Evolutionary conservation across 179 eudicot genomes (phyloP), one percentile per base, ranked within the genome.

Genomic region (Beta macrorhiza): DNA sequence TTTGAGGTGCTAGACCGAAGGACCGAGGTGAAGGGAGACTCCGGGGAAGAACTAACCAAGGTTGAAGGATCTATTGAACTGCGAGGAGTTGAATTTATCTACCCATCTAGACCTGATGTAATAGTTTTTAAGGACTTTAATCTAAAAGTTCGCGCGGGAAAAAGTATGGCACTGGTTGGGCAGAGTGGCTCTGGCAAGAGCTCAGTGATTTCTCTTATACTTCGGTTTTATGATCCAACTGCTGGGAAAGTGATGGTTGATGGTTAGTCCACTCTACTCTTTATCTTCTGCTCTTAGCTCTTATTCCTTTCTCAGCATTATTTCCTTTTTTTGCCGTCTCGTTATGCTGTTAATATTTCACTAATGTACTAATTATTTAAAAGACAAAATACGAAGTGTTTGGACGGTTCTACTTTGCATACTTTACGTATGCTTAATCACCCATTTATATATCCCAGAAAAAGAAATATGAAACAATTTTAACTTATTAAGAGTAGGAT

Each of bases 131-230:
- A 87, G 84, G 93, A 89, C 85, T 89, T 97, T 51, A 83, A 89
- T 77, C 86, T 97, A 6, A 87, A 77, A 75, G 91, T 97, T 17
- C 85, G 79, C 32, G 88, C 93, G 13, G 98, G 99, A 49, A 84
- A 89, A 75, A 92, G 93, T 85, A 92, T 97, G 93, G 99, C 99
- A 17, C 84, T 97, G 20, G 99, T 92, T 12, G 99, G 99, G 55
- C 94, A 91, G 77, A 97, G 99, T 81, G 98, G 99, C 5, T 97
- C 99, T 0, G 99, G 99, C 29, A 96, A 96, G 85, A 94, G 98
- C 85, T 94, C 99, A 5, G 92, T 96, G 16, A 83, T 96, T 44
- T 67, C 97, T 83, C 93, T 94, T 32, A 88, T 97, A 65, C 91
- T 97, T 56, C 84, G 99, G 19, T 97, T 92, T 75, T 97, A 97